Evolutionary conservation across 163 green algal genomes (phyloP).

Genomic region (Chlamydomonas reinhardtii): DNA sequence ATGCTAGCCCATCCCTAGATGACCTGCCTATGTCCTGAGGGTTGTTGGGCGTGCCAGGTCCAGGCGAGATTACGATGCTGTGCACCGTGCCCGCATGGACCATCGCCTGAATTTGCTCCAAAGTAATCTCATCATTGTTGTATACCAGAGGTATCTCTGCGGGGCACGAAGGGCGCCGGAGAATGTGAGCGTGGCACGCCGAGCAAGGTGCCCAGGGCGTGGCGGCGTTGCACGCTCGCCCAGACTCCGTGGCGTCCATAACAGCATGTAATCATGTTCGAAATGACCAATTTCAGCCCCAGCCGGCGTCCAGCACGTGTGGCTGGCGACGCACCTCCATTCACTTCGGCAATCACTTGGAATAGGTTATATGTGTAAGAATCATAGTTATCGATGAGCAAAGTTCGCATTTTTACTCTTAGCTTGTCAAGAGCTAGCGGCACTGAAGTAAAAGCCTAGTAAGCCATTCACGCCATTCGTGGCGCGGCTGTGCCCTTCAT

Average conservation of each 20-base stretch:
- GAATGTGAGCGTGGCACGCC: neutral
- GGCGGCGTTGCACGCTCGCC: neutral
- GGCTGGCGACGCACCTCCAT: slow-evolving; percentile 44
- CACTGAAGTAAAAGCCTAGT: no score
- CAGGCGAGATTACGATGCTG: slow-evolving; percentile 92
- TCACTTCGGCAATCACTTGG: slow-evolving; percentile 76
- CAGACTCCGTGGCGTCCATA: no score
- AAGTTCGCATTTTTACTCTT: slow-evolving; percentile 53
- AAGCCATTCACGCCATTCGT: no score
- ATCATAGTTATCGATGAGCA: slow-evolving; percentile 98
- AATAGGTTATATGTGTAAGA: slow-evolving; percentile 98
- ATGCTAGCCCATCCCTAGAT: no score
- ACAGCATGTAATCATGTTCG: no score
- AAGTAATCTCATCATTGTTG: slow-evolving; percentile 84
- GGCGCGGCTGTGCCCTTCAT: no score
- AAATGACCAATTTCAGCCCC: no score
- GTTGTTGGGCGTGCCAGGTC: slow-evolving; percentile 86
- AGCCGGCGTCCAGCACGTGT: no score
- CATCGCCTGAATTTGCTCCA: slow-evolving; percentile 66
- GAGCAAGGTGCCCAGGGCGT: slow-evolving; percentile 1
- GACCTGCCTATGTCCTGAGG: slow-evolving; percentile 79
- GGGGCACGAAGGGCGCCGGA: neutral
- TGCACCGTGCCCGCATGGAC: slow-evolving; percentile 66
- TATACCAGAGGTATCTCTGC: slow-evolving; percentile 78
- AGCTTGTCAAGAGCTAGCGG: no score